These are phyloP conservation scores for Alternaria burnsii DNA, from an alignment of 2,329 filamentous ascomycete species.

Conservation along the genomic window DNA sequence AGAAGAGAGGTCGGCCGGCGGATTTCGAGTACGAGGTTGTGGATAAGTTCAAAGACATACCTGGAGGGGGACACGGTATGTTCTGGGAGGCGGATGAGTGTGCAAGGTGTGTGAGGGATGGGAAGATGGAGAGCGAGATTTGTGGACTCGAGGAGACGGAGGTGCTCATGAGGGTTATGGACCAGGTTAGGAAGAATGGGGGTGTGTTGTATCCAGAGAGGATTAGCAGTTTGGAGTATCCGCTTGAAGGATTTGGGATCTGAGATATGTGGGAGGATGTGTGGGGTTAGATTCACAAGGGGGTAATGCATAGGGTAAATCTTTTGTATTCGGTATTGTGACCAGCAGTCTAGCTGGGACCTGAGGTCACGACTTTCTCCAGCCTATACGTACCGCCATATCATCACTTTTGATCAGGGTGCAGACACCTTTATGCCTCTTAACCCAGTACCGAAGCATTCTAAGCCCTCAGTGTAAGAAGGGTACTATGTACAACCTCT, in stretches of 20 bases:
- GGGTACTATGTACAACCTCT: neutral
- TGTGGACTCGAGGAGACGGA: conserved; percentile 77
- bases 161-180: conserved; percentile 84
- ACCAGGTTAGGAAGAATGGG: conserved; percentile 70
- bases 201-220: conserved; percentile 69
- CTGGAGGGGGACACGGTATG: conserved; percentile 77
- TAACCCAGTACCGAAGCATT: neutral
- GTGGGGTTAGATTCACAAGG: neutral
- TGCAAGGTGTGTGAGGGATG: conserved; percentile 76
- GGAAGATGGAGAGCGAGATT: conserved; percentile 75
- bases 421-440: neutral
- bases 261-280: neutral
- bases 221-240: conserved; percentile 64
- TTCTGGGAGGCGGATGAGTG: conserved; percentile 88
- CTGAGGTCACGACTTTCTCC: neutral
- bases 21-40: conserved; percentile 57
- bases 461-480: neutral
- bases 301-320: neutral
- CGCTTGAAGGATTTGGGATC: conserved; percentile 30
- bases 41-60: conserved; percentile 55
- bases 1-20: conserved; percentile 59
- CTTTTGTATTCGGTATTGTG: neutral
- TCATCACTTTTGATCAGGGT: neutral
- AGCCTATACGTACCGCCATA: neutral
- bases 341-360: neutral